Conservation (phyloP, 2,329 filamentous ascomycete species). For the Dothiorella sarmentorum region DNA sequence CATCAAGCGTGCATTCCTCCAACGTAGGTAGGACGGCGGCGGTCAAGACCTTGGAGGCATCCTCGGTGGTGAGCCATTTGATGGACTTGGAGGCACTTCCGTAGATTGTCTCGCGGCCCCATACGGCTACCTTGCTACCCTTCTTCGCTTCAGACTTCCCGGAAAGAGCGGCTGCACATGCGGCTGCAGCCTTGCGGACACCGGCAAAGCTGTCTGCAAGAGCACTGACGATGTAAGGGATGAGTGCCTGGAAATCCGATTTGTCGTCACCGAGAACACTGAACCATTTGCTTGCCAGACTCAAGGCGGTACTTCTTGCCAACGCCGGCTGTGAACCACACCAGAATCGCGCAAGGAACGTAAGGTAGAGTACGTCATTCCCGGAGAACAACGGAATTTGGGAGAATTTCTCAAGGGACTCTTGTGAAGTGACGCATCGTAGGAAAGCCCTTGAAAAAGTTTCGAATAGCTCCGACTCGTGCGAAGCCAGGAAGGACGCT, state of each 20-base stretch:
- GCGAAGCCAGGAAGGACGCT: constrained; percentile 28
- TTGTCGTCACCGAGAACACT: constrained; percentile 35
- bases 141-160: constrained; percentile 18
- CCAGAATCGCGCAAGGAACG: constrained; percentile 74
- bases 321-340: constrained; percentile 67
- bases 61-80: constrained; percentile 57
- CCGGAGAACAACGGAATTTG: constrained; percentile 54
- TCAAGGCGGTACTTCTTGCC: constrained; percentile 66
- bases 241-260: constrained; percentile 69
- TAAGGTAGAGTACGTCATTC: constrained; percentile 60
- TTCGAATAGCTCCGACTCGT: constrained; percentile 28
- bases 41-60: constrained; percentile 60
- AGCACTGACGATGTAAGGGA: constrained; percentile 77
- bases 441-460: constrained; percentile 30
- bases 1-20: constrained; percentile 83
- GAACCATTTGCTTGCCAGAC: constrained; percentile 43
- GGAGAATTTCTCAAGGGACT: constrained; percentile 44
- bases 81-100: constrained; percentile 50
- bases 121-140: constrained; percentile 40
- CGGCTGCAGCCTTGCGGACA: constrained; percentile 71
- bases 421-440: constrained; percentile 26
- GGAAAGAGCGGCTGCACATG: constrained; percentile 49
- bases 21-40: constrained; percentile 68
- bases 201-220: constrained; percentile 72
- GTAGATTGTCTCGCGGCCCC: constrained; percentile 53